These are phyloP conservation scores for Paraphaeosphaeria minitans DNA, from an alignment of 2,329 filamentous ascomycete species.

Conservation along the genomic window DNA sequence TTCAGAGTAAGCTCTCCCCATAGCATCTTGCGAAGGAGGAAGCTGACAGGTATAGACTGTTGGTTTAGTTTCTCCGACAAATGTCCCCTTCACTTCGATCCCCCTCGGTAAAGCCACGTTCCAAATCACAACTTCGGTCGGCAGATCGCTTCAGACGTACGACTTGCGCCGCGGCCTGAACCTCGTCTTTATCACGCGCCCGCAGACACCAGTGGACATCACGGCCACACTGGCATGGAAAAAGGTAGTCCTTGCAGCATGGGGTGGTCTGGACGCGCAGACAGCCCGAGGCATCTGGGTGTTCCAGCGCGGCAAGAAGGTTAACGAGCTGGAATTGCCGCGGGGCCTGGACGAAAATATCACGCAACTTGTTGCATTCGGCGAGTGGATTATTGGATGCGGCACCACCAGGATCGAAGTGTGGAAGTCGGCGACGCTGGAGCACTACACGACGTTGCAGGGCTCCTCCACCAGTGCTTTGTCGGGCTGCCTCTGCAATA, in stretches of 20 bases:
- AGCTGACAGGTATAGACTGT: conserved; percentile 68
- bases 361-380: conserved; percentile 79
- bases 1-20: conserved; percentile 70
- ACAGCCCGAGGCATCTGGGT: conserved; percentile 78
- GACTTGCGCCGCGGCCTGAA: conserved; percentile 89
- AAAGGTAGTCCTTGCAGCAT: conserved; percentile 85
- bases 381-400: conserved; percentile 87
- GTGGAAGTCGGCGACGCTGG: conserved; percentile 81
- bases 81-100: conserved; percentile 86
- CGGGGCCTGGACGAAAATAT: conserved; percentile 71
- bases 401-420: conserved; percentile 78
- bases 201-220: conserved; percentile 83
- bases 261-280: conserved; percentile 66
- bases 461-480: conserved; percentile 68
- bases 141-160: conserved; percentile 90
- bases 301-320: conserved; percentile 87
- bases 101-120: conserved; percentile 93
- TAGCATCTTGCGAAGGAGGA: not conserved
- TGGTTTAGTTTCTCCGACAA: conserved; percentile 88
- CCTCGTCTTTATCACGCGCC: conserved; percentile 89
- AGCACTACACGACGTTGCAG: conserved; percentile 86
- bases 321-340: conserved; percentile 74
- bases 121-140: conserved; percentile 95
- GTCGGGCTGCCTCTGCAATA: conserved; percentile 78
- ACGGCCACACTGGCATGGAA: conserved; percentile 89